A percentile compares a stretch with the other conserved stretches of the same genome.
Evolutionary conservation across 2,329 filamentous ascomycete genomes (phyloP).

Genomic region (Penicillium sp.): DNA sequence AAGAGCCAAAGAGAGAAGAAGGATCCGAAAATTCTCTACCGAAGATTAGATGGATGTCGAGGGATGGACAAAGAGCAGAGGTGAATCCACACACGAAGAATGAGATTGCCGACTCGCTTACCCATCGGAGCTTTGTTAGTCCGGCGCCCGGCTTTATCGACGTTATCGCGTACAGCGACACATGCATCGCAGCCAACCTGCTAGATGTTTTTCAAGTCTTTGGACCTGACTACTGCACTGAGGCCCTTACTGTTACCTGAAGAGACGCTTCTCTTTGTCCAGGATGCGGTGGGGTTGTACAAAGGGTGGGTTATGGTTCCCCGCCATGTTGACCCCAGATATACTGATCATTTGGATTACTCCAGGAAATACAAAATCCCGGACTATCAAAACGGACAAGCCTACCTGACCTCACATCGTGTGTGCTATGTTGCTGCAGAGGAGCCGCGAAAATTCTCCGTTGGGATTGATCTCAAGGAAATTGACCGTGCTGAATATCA

Average conservation of each 20-base stretch:
- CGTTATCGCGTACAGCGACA: constrained; percentile 12
- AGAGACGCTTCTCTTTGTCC: constrained; percentile 91
- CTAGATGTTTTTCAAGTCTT: constrained; percentile 89
- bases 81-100: constrained; percentile 5
- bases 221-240: constrained; percentile 93
- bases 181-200: background rate
- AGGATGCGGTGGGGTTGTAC: constrained; percentile 95
- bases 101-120: constrained; percentile 6
- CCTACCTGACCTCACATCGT: constrained; percentile 92
- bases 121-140: constrained; percentile 7
- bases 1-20: constrained; percentile 1
- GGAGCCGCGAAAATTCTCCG: constrained; percentile 76
- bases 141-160: constrained; percentile 5
- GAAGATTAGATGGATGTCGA: constrained; percentile 2
- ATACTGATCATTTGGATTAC: constrained; percentile 12
- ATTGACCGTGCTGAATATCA: constrained; percentile 89
- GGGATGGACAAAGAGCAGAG: background rate
- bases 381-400: constrained; percentile 89
- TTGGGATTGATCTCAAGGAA: constrained; percentile 81
- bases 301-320: constrained; percentile 65
- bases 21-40: constrained; percentile 1
- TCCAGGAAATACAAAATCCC: constrained; percentile 87
- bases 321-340: constrained; percentile 11
- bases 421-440: constrained; percentile 89
- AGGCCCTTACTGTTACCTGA: constrained; percentile 87